Evolutionary conservation across 177 flowering plant species (phyloP).

Genomic region (Tripterygium wilfordii): DNA sequence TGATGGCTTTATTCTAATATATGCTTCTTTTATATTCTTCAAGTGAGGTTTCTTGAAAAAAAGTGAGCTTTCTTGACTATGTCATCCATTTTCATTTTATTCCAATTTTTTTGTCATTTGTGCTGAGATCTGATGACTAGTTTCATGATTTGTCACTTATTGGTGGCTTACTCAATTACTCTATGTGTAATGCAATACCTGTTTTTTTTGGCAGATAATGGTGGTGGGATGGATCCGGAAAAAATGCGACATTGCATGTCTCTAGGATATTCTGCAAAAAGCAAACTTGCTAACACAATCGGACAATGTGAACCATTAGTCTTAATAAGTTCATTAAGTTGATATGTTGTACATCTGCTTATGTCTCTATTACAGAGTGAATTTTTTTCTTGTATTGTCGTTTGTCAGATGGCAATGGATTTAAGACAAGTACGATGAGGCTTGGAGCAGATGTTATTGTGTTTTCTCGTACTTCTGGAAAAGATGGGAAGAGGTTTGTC

Average conservation of each 20-base stretch:
- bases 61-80: too few relatives aligned
- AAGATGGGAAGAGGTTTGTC: slow-evolving; percentile 62
- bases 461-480: slow-evolving; percentile 70
- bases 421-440: slow-evolving; percentile 92
- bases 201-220: slow-evolving; percentile 68
- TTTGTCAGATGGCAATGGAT: slow-evolving; percentile 76
- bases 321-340: neutral
- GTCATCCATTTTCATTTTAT: neutral
- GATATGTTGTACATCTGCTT: neutral
- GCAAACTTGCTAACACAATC: slow-evolving; percentile 80
- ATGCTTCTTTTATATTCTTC: too few relatives aligned
- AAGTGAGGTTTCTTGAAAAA: too few relatives aligned
- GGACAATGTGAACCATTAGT: slow-evolving; percentile 72
- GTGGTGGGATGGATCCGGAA: slow-evolving; percentile 95
- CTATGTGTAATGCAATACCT: too few relatives aligned
- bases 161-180: too few relatives aligned
- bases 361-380: neutral
- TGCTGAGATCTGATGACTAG: too few relatives aligned
- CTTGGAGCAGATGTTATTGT: slow-evolving; percentile 98
- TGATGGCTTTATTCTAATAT: too few relatives aligned
- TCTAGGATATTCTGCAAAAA: slow-evolving; percentile 85
- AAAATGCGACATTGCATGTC: slow-evolving; percentile 97
- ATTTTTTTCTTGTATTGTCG: neutral
- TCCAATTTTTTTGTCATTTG: neutral
- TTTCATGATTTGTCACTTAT: too few relatives aligned